Base-by-base conservation (phyloP, 2,329 filamentous ascomycete species). In the Macrophomina pseudophaseolina region DNA sequence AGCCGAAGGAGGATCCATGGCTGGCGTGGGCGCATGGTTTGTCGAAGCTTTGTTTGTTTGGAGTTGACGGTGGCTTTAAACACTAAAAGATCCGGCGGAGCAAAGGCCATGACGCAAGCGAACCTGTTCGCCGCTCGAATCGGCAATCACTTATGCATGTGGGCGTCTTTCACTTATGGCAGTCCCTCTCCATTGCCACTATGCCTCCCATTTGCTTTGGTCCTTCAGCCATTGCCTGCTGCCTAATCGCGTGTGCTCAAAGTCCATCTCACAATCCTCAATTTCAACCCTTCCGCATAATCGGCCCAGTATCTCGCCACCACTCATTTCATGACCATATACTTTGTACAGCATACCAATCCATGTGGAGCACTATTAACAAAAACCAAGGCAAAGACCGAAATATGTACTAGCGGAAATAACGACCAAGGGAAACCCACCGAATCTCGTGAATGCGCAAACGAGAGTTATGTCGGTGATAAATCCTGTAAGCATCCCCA, bases 101-200 rank as follows among this genome's bases (percentile, higher is more conserved):
- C 44, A 46, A 42, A 38, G 40, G 51, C 63, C 63, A 65, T 65
- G 63, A 65, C 52, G 63, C 63, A 56, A 65, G 63, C 63, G 49
- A 54, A 28, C 66, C 59, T 33, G 30, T 23, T 38, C 52, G 32
- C 48, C 48, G 53, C 52, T 56, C 18, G 48, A 38, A 35, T 28
- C 32, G 30, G 30, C 49, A 30, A 53, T 8, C 46, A 60, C 53
- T 33, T 18, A 32, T 52, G 14, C 48, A 60, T 38, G 63, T 66
- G 40, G 6, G 30, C 14, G 8, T 18, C 23, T 28, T 11, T 32
- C 48, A 30, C 12, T 2, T 11, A 30, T 23, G 23, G 23, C 23
- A 2, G 23, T 23, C 23, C 23, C 23, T 23, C 23, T 23, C 23
- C 23, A 2, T 23, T 23, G 1, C 23, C 23, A 23, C 23, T 23